Evolutionary conservation across 768 basidiomycete genomes (phyloP), one percentile per base, ranked within the genome.

Genomic region (Filobasidium floriforme): DNA sequence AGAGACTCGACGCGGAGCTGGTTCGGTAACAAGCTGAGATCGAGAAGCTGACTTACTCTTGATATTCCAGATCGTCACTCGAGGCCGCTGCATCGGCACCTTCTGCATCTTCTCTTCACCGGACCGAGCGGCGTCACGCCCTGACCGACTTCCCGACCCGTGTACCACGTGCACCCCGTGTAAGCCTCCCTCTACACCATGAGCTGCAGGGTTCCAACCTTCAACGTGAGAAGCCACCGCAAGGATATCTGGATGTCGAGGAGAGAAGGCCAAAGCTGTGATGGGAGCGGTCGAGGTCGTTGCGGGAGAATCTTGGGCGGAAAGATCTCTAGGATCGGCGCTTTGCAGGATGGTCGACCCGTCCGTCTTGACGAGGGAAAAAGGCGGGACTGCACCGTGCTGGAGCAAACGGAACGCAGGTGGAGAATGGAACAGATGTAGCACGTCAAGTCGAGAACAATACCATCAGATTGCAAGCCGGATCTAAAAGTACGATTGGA

Each of bases 41-140:
- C 22, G 7, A 40, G 10, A 12, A 24, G 28, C 10, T 22, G 24
- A 59, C 63, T 43, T 60, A 60, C 64, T 65, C 19, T 57, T 44
- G 57, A 51, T 32, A 37, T 65, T 65, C 64, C 64, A 65, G 24
- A 65, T 65, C 41, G 44, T 59, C 37, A 65, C 64, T 46, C 54
- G 59, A 11, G 64, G 64, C 1, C 57, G 55, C 24, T 55, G 41
- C 40, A 43, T 52, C 24, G 59, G 59, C 15, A 32, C 37, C 28
- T 59, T 37, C 43, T 32, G 28, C 18, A n/a, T 28, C 57, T 60
- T 60, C 57, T 29, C 46, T 1, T 59, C 64, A 32, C 57, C 40
- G 22, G 24, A 51, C 19, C 44, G 29, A 12, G 46, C 59, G 22
- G 26, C 54, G 1, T 28, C 18, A 26, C 26, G 46, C 19, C 29